These are phyloP conservation scores for Rhizopogon rudus DNA, from an alignment of 768 basidiomycete species.

Conservation along the genomic window DNA sequence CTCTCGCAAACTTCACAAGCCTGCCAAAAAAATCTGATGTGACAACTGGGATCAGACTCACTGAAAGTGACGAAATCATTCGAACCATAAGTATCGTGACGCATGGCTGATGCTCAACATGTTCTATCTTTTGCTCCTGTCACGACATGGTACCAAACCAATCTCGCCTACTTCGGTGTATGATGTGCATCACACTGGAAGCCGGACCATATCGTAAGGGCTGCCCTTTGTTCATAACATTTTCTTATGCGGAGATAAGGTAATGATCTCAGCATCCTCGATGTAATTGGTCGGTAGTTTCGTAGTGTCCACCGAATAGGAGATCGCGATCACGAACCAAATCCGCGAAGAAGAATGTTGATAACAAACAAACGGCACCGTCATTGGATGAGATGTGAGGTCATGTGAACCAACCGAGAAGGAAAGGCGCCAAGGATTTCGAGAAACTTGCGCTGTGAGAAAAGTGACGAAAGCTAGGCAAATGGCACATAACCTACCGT, in stretches of 20 bases:
- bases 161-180: conserved; percentile 4
- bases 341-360: not conserved
- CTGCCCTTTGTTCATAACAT: conserved; percentile 10
- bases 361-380: not conserved
- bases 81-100: not conserved
- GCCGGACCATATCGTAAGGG: conserved; percentile 11
- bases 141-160: conserved; percentile 1
- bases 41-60: not conserved
- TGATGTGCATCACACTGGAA: not conserved
- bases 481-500: not conserved
- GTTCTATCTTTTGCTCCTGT: conserved; percentile 1
- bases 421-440: not conserved
- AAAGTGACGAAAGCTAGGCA: not conserved
- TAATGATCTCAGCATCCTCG: conserved; percentile 7
- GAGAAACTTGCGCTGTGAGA: conserved; percentile 4
- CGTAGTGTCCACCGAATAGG: not conserved
- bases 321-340: not conserved
- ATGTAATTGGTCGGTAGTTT: conserved; percentile 7
- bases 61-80: not conserved
- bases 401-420: not conserved
- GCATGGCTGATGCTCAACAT: not conserved
- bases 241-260: conserved; percentile 22
- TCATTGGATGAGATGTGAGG: not conserved
- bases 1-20: not conserved
- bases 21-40: not conserved